These are phyloP conservation scores for Aspergillus viridinutans DNA, from an alignment of 2,329 filamentous ascomycete genomes.

Conservation along the genomic window DNA sequence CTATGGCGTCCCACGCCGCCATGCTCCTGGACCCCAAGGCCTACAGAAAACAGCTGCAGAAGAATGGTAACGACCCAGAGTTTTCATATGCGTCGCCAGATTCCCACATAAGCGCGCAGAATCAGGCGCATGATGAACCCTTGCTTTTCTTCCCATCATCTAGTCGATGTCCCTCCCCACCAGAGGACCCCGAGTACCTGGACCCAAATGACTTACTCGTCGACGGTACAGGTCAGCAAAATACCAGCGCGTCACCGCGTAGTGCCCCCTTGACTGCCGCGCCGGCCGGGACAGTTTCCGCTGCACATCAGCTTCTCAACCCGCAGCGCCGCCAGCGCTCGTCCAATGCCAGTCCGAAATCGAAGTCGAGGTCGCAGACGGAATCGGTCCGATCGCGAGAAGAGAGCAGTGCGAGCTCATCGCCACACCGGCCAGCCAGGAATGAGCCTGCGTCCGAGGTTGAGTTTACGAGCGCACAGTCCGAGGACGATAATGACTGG, in stretches of 20 bases:
- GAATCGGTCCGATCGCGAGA: conserved; percentile 11
- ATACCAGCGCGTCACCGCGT: conserved; percentile 10
- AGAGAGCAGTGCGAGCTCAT: conserved; percentile 6
- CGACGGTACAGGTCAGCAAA: conserved; percentile 20
- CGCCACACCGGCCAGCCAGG: conserved; percentile 8
- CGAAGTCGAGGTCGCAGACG: conserved; percentile 14
- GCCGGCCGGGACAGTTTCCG: conserved; percentile 23
- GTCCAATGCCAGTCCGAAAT: conserved; percentile 4
- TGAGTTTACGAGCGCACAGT: conserved; percentile 24
- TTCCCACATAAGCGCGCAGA: conserved; percentile 4
- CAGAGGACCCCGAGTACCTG: conserved; percentile 11
- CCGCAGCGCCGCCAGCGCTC: conserved; percentile 13
- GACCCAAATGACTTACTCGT: conserved; percentile 21
- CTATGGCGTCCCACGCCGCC: conserved; percentile 39
- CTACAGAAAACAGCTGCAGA: conserved; percentile 33
- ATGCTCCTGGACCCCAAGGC: conserved; percentile 43
- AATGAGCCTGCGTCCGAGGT: conserved; percentile 21
- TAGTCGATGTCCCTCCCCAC: conserved; percentile 10
- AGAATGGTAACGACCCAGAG: conserved; percentile 29
- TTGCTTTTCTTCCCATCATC: conserved; percentile 8
- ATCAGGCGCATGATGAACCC: conserved; percentile 8
- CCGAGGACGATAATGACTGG: conserved; percentile 22
- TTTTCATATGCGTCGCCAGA: conserved; percentile 7
- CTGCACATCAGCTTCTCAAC: conserved; percentile 18
- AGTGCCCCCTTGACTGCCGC: conserved; percentile 12